phyloP scores from a whole-genome alignment of 768 basidiomycete species.

The Austroboletus festivus region DNA sequence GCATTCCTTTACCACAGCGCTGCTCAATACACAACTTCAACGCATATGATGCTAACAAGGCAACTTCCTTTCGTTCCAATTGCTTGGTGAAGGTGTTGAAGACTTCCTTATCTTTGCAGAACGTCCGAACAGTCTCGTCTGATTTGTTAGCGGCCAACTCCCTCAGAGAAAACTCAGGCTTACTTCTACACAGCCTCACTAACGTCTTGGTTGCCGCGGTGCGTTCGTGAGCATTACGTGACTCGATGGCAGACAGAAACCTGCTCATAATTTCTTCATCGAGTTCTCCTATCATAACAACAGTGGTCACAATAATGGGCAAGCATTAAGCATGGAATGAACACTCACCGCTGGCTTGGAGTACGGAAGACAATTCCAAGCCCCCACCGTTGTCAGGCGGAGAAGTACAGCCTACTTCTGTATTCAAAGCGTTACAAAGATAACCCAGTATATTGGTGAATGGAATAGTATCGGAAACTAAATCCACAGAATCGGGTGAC shows the following conservation, averaged over 20 bases:
- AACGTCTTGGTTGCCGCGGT: constrained; percentile 6
- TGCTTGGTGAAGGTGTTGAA: constrained; percentile 1
- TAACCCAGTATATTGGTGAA: constrained; percentile 4
- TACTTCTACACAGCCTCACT: constrained; percentile 8
- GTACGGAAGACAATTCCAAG: neutral
- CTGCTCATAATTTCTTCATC: neutral
- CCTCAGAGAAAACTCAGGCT: neutral
- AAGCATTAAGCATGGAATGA: too few relatives aligned
- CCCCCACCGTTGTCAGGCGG: neutral
- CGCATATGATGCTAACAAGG: constrained; percentile 11
- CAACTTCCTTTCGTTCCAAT: neutral
- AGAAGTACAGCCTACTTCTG: neutral
- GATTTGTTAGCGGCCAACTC: neutral
- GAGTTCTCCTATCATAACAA: neutral
- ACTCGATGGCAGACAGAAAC: neutral
- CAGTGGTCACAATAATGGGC: neutral
- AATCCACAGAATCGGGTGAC: neutral
- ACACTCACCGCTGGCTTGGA: neutral
- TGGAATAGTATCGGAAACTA: neutral
- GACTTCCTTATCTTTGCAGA: neutral
- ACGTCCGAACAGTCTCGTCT: neutral
- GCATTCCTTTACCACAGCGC: neutral
- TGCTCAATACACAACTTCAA: constrained; percentile 1
- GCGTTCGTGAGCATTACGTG: neutral
- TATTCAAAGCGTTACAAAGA: neutral